A percentile compares a stretch with the other conserved stretches of the same genome.
Evolutionary conservation across 139 green algal species (phyloP).

Genomic region (Chlamydomonas asymmetrica): DNA sequence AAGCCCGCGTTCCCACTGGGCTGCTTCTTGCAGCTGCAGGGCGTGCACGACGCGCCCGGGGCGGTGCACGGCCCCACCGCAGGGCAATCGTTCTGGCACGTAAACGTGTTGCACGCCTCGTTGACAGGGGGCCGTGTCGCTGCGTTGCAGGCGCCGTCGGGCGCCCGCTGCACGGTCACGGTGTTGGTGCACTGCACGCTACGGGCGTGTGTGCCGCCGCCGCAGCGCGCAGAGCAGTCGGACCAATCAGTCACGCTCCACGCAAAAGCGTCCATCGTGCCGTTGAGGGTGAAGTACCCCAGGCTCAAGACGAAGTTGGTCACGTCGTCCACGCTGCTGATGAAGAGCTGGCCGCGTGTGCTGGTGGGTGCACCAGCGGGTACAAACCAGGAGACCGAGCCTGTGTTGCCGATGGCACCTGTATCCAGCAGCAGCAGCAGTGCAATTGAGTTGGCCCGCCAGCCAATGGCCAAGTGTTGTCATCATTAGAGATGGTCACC

Average conservation of each 20-base stretch:
- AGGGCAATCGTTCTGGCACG: conserved; percentile 4
- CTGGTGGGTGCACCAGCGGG: not conserved
- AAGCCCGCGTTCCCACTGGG: not conserved
- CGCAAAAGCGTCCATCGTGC: not conserved
- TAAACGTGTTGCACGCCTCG: not conserved
- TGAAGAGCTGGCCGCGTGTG: not conserved
- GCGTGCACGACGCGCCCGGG: not conserved
- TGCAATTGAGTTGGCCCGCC: no score
- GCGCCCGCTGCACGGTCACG: not conserved
- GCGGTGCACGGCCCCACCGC: not conserved
- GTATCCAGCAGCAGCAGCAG: no score
- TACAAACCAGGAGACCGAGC: not conserved
- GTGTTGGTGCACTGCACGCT: not conserved
- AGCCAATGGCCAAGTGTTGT: no score
- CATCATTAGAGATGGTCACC: no score
- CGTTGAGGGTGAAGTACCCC: not conserved
- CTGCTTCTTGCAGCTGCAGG: not conserved
- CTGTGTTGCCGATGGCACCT: not conserved
- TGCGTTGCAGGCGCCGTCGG: not conserved
- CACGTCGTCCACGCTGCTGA: not conserved
- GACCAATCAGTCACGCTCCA: not conserved
- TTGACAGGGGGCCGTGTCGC: not conserved
- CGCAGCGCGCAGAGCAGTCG: not conserved
- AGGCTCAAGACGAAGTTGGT: conserved; percentile 4
- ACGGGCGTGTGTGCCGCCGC: not conserved